Conservation (phyloP, 495 filamentous ascomycete genomes). For the Rusavskia elegans region DNA sequence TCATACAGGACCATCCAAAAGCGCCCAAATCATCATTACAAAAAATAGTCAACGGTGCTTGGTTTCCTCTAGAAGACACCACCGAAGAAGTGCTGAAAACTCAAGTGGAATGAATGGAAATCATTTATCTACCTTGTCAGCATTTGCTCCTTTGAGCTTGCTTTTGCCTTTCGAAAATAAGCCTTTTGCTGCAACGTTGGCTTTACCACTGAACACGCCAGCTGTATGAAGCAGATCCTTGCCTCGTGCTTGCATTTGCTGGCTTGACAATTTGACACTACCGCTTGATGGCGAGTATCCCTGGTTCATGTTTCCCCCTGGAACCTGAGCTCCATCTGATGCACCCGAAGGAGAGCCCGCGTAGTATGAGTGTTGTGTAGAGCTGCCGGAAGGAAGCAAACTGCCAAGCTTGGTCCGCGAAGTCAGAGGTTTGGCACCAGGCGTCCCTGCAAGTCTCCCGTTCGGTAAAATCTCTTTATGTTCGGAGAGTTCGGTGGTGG, state of each 20-base stretch:
- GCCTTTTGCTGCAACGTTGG: conserved; percentile 65
- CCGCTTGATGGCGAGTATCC: conserved; percentile 13
- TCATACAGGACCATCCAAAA: background rate
- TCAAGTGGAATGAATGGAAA: conserved; percentile 15
- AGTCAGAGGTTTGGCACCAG: conserved; percentile 18
- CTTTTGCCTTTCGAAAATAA: conserved; percentile 74
- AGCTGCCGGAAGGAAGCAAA: conserved; percentile 16
- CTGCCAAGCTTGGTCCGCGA: conserved; percentile 30
- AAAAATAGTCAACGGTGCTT: too few species aligned
- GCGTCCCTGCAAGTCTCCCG: conserved; percentile 16
- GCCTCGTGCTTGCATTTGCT: conserved; percentile 53
- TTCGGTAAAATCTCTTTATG: conserved; percentile 27
- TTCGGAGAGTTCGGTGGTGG: conserved; percentile 33
- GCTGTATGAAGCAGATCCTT: conserved; percentile 77
- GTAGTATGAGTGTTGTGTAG: conserved; percentile 28
- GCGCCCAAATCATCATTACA: background rate
- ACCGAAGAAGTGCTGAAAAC: too few species aligned
- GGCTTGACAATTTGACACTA: conserved; percentile 17
- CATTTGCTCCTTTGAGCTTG: conserved; percentile 50
- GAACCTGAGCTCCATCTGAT: conserved; percentile 19
- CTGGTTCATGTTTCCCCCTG: conserved; percentile 14
- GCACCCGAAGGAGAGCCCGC: conserved; percentile 18
- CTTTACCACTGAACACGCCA: conserved; percentile 53
- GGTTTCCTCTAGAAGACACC: too few species aligned
- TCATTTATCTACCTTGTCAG: conserved; percentile 67